Conservation (phyloP, 202 grass and related monocot species). For the Cymbopogon flexuosus region DNA sequence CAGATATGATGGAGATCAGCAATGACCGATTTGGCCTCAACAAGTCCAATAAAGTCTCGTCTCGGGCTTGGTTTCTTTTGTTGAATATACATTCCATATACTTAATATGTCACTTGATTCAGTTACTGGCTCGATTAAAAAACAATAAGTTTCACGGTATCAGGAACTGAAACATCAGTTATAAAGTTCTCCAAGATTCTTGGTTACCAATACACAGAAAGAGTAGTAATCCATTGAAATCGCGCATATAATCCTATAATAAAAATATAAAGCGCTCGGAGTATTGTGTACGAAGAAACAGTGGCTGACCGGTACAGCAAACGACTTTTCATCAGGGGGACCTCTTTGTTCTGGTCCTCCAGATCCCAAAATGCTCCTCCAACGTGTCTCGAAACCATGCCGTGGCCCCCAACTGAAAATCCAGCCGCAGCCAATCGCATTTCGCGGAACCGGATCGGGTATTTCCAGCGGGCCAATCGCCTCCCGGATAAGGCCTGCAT, state of each 20-base stretch:
- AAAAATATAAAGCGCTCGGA: background rate
- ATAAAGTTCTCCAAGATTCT: background rate
- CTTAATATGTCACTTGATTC: too few species aligned
- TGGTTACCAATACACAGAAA: background rate
- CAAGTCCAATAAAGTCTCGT: background rate
- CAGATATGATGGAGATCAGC: background rate
- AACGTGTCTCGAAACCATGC: background rate
- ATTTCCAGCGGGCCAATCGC: slow-evolving; percentile 39
- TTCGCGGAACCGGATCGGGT: slow-evolving; percentile 22
- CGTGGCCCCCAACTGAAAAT: slow-evolving; percentile 46
- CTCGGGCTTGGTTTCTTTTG: too few species aligned
- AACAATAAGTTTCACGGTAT: background rate
- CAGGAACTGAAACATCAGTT: background rate
- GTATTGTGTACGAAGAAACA: background rate
- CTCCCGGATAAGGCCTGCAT: slow-evolving; percentile 57
- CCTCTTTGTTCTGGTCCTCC: background rate
- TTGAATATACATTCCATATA: too few species aligned
- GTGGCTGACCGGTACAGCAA: slow-evolving; percentile 7
- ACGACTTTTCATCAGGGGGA: slow-evolving; percentile 8
- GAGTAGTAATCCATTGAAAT: background rate
- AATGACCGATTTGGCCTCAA: background rate
- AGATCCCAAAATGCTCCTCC: background rate
- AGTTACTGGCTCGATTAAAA: background rate
- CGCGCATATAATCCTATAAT: background rate
- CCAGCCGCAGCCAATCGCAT: slow-evolving; percentile 39